Evolutionary conservation across 345 rosid genomes (phyloP).

Genomic region (Eutrema heterophyllum): DNA sequence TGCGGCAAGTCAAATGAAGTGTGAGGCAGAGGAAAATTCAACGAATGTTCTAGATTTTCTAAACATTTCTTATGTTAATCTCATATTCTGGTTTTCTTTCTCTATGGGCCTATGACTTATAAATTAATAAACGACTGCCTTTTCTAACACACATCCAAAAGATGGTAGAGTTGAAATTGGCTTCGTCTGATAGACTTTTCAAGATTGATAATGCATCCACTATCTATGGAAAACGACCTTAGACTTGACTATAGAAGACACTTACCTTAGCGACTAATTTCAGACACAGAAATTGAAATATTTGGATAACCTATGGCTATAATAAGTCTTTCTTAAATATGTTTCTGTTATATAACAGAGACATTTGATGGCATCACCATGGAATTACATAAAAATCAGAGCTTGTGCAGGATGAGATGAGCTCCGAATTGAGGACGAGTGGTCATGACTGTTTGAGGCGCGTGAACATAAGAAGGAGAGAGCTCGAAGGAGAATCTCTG

Average conservation of each 20-base stretch:
- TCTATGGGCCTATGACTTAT: not conserved
- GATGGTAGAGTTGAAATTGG: constrained; percentile 18
- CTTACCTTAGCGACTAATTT: not conserved
- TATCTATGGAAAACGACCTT: not conserved
- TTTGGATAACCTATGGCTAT: not conserved
- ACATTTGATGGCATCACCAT: not conserved
- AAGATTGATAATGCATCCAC: constrained; percentile 14
- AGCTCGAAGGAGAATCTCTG: constrained; percentile 33
- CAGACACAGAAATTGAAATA: not conserved
- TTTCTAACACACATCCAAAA: not conserved
- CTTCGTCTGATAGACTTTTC: constrained; percentile 18
- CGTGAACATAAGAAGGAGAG: constrained; percentile 48
- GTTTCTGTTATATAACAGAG: not conserved
- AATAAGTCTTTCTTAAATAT: not conserved
- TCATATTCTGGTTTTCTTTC: not conserved
- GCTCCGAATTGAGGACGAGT: constrained; percentile 64
- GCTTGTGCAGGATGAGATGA: constrained; percentile 42
- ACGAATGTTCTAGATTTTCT: not conserved
- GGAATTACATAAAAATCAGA: not conserved
- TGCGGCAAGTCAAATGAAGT: not conserved
- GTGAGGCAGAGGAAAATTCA: constrained; percentile 6
- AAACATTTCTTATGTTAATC: not conserved
- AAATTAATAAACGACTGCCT: not conserved
- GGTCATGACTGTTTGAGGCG: constrained; percentile 36
- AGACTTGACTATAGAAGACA: constrained; percentile 1